These are phyloP conservation scores for Raddia guianensis DNA, from an alignment of 176 grass and related monocot genomes.

Conservation along the genomic window DNA sequence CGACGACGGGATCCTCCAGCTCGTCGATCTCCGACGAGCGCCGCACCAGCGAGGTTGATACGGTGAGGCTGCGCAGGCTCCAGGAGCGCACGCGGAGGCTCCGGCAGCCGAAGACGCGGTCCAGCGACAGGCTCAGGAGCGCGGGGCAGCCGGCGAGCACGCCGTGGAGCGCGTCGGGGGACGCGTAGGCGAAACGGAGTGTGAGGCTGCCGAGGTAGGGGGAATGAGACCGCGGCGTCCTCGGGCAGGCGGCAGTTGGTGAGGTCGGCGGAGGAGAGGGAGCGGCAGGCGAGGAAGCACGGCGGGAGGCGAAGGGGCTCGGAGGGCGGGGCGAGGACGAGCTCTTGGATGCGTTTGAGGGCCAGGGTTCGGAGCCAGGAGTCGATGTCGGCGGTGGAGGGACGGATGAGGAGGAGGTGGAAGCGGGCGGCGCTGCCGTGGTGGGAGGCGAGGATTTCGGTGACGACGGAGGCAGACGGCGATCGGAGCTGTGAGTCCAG, in stretches of 20 bases:
- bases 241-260: constrained; percentile 38
- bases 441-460: constrained; percentile 43
- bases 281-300: constrained; percentile 23
- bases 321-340: constrained; percentile 33
- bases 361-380: constrained; percentile 35
- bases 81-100: constrained; percentile 24
- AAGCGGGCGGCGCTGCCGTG: constrained; percentile 1
- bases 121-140: constrained; percentile 35
- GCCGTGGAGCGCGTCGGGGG: constrained; percentile 13
- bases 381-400: constrained; percentile 9
- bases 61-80: constrained; percentile 43
- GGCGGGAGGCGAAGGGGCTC: constrained; percentile 31
- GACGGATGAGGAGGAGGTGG: constrained; percentile 13
- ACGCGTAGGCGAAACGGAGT: constrained; percentile 12
- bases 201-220: constrained; percentile 34
- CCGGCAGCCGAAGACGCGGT: constrained; percentile 39
- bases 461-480: constrained; percentile 4
- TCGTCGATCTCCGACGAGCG: background rate
- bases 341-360: constrained; percentile 32
- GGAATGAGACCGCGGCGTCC: constrained; percentile 1
- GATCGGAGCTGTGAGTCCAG: background rate
- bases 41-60: constrained; percentile 35
- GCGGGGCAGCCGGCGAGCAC: constrained; percentile 31
- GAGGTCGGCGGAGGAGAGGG: constrained; percentile 43
- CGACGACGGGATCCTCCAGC: constrained; percentile 38